A percentile compares a stretch with the other conserved stretches of the same genome.
phyloP scores from a whole-genome alignment of 169 alveolate species.

The Hammondia hammondi region DNA sequence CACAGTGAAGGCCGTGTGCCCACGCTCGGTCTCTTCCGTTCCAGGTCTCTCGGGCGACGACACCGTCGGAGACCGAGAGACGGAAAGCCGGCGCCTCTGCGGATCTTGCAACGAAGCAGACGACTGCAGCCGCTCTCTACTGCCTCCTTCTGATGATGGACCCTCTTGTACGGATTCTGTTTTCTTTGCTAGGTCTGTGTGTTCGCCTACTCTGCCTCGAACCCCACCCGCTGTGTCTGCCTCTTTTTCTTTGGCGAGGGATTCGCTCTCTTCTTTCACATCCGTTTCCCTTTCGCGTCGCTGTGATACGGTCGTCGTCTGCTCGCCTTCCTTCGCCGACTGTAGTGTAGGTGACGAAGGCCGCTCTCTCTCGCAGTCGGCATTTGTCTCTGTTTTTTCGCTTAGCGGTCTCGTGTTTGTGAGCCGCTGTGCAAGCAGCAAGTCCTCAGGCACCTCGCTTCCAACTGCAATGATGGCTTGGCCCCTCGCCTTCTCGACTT shows the following conservation, averaged over 20 bases:
- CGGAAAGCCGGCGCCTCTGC: conserved; percentile 16
- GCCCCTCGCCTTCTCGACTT: not conserved
- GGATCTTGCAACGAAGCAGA: not conserved
- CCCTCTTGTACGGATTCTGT: not conserved
- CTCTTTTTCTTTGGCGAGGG: not conserved
- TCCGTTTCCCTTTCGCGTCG: not conserved
- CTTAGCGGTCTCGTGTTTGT: no score
- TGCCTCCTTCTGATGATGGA: not conserved
- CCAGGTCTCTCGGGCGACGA: not conserved
- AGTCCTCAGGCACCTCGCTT: not conserved
- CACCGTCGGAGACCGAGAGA: not conserved
- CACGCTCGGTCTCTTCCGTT: not conserved
- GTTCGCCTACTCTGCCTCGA: not conserved
- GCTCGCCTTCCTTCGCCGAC: not conserved
- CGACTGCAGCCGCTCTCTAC: not conserved
- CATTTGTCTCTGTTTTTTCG: not conserved
- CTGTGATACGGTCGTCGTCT: not conserved
- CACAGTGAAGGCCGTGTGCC: not conserved
- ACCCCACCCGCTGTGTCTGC: not conserved
- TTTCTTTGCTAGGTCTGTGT: not conserved
- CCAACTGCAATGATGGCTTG: not conserved
- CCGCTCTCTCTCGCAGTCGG: not conserved
- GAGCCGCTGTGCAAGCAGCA: no score
- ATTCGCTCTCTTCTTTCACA: not conserved
- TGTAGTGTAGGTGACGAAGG: not conserved